Conservation (phyloP, 768 basidiomycete species). For the Leccinum sublutescens region DNA sequence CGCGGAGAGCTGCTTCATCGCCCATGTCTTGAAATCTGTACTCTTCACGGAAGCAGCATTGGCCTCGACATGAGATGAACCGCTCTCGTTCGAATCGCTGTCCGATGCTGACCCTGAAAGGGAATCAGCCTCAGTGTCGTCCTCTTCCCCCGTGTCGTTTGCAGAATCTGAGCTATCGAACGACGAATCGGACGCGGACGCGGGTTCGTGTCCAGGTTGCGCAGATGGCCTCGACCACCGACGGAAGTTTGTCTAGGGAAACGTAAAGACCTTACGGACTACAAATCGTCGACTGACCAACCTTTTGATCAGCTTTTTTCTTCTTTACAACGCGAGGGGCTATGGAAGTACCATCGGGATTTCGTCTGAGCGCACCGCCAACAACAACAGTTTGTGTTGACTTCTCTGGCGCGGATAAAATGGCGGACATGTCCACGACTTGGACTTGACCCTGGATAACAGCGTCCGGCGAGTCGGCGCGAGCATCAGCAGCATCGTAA, state of each 20-base stretch:
- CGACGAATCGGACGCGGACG: slow-evolving; percentile 51
- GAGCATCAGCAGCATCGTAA: slow-evolving; percentile 10
- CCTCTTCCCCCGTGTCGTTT: slow-evolving; percentile 46
- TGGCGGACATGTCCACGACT: slow-evolving; percentile 16
- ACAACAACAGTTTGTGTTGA: slow-evolving; percentile 37
- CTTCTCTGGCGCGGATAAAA: slow-evolving; percentile 12
- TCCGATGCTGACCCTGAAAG: slow-evolving; percentile 16
- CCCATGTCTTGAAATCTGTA: slow-evolving; percentile 86
- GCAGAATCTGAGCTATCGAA: slow-evolving; percentile 81
- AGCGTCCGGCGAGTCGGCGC: slow-evolving; percentile 9
- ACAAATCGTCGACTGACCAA: slow-evolving; percentile 28
- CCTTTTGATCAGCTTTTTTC: slow-evolving; percentile 46
- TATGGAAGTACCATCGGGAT: slow-evolving; percentile 58
- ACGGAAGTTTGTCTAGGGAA: slow-evolving; percentile 38
- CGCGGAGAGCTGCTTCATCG: slow-evolving; percentile 66
- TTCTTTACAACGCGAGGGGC: slow-evolving; percentile 47
- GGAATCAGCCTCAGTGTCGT: slow-evolving; percentile 17
- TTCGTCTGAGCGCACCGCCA: slow-evolving; percentile 66
- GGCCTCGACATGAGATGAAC: slow-evolving; percentile 15
- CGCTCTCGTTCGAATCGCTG: slow-evolving; percentile 16
- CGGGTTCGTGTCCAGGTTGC: slow-evolving; percentile 28
- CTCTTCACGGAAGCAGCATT: slow-evolving; percentile 35
- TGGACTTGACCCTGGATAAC: slow-evolving; percentile 1
- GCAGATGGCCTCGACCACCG: slow-evolving; percentile 47
- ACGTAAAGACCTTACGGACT: slow-evolving; percentile 2